Evolutionary conservation across 306 rosid species (phyloP).

Genomic region (Mucuna pruriens): DNA sequence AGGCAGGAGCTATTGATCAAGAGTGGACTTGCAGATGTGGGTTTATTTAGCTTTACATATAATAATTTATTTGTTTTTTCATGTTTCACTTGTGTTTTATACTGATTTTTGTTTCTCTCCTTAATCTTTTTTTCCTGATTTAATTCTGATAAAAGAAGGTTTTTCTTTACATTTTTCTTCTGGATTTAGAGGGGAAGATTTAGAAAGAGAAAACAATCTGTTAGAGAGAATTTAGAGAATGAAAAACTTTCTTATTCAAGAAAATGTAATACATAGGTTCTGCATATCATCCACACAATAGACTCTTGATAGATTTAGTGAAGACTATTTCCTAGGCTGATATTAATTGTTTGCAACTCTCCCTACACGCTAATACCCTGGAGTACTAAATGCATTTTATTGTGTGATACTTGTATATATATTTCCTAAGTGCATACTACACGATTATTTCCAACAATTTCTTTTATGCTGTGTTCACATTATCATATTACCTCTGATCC

Average conservation of each 20-base stretch:
- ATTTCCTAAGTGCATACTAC: neutral
- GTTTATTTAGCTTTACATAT: constrained; percentile 41
- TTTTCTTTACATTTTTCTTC: constrained; percentile 1
- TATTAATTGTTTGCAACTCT: neutral
- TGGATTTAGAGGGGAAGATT: neutral
- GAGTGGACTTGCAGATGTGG: constrained; percentile 94
- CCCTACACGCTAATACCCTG: neutral
- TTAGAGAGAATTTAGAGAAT: neutral
- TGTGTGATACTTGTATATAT: neutral
- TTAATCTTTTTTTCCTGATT: constrained; percentile 13
- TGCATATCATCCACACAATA: neutral
- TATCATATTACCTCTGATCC: neutral
- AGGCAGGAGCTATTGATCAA: constrained; percentile 91
- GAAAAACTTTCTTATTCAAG: neutral
- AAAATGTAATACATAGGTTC: neutral
- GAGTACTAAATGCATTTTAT: neutral
- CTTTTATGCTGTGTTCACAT: neutral
- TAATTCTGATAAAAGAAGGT: neutral
- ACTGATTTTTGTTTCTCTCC: constrained; percentile 6
- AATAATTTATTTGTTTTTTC: neutral
- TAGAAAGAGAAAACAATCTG: neutral
- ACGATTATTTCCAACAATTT: neutral
- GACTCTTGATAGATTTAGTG: neutral
- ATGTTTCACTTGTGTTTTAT: constrained; percentile 19
- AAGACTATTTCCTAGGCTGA: neutral